Base-by-base conservation (phyloP, 2,329 filamentous ascomycete species). In the Pyricularia sp. region DNA sequence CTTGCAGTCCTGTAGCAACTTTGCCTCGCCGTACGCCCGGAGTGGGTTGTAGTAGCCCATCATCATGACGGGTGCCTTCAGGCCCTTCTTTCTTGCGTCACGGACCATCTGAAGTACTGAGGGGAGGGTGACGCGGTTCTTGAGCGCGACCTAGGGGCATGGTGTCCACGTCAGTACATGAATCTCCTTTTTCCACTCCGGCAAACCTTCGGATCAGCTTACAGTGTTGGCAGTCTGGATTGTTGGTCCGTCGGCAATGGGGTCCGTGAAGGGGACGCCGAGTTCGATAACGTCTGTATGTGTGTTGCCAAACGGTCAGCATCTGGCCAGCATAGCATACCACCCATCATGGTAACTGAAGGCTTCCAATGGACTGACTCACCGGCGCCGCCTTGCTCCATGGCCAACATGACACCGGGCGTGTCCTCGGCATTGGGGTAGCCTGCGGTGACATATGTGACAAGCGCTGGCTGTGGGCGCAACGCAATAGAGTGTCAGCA, bases 31-130 rank as follows among this genome's bases (percentile, higher is more conserved):
- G 78, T 98, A 99, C 75, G 91, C 92, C 71, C 98, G 84, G 71
- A 98, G 85, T 0, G 95, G 95, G 83, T 99, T 99, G 82, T 97
- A 99, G 86, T 99, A 99, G 75, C 95, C 95, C 95, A 99, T 99
- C 73, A 99, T 86, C 76, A 99, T 82, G 61, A 99, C 87, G 0
- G 95, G 95, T 0, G 90, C 88, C 75, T 86, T 90, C 69, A 98
- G 83, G 61, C 95, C 95, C 71, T 85, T 86, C 73, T 86, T 85
- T 75, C 95, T 86, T 65, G 94, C 93, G 71, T 91, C 87, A 74
- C 90, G 90, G 71, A 97, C 90, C 85, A 97, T 94, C 75, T 91
- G 85, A 59, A 99, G 85, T 20, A 92, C 92, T 68, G 86, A 88
- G 73, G 86, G 84, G 71, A 97, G 91, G 12, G 90, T 97, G 72